Base-by-base conservation (phyloP, 352 stramenopile species). In the Globisporangium radiosum region DNA sequence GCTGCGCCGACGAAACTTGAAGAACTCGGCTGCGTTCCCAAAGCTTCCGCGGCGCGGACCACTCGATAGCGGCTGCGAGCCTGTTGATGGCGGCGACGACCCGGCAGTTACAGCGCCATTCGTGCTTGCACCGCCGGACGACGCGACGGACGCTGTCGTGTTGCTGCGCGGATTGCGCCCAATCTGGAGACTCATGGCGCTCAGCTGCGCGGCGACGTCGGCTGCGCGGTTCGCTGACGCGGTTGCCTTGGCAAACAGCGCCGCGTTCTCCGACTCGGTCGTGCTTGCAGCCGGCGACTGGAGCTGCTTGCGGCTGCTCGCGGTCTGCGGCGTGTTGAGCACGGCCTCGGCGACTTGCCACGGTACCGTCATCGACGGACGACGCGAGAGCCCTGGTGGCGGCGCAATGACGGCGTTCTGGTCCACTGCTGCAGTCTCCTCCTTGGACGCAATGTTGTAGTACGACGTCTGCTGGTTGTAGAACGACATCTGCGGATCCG, bases 291-390 rank as follows among this genome's bases (percentile, higher is more conserved):
- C 75, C 8, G 70, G 70, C 10, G 72, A 76, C 42, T 77, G 47
- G 3, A 92, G 56, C 7, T 88, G 82, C 62, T 93, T 92, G 4
- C 81, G 76, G 14, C 70, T 76, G 7, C 69, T 74, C 15, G 71
- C 78, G 1, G 81, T 91, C 63, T 93, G 84, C 1, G 84, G 84
- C 3, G 84, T 93, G 62, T 90, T 90, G 8, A 93, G 66, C 36
- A 93, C 84, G 14, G 84, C 76, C 52, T 93, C 84, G 4, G 84
- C 84, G 42, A 93, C 84, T 65, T 93, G 84, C 84, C 84, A 93
- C 0, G 84, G 84, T 25, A 93, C 84, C 4, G 84, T 93, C 84
- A 93, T 93, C 2, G 84, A 93, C 8, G 84, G 81, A 3, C 84
- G 76, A 39, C 84, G 80, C 39, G 82, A 82, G 9, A 93, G 72